These are phyloP conservation scores for Fragosphaeria purpurea DNA, from an alignment of 2,329 filamentous ascomycete genomes.

Conservation along the genomic window DNA sequence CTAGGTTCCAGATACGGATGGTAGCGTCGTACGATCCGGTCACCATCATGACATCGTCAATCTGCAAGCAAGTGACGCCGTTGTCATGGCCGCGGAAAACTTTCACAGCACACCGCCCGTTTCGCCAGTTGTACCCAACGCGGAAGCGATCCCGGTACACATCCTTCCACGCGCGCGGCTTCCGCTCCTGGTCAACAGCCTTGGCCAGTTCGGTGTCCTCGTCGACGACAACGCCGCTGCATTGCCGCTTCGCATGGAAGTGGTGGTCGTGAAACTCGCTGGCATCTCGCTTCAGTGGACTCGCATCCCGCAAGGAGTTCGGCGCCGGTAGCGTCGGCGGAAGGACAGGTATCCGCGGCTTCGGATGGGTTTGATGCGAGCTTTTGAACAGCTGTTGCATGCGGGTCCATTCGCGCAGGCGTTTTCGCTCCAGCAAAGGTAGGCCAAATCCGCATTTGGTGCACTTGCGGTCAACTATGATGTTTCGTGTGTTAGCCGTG, in stretches of 20 bases:
- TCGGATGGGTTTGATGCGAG: conserved; percentile 18
- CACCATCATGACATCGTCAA: conserved; percentile 78
- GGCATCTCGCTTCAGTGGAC: conserved; percentile 26
- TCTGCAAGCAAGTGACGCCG: conserved; percentile 58
- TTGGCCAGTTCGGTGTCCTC: conserved; percentile 11
- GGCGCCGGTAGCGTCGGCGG: conserved; percentile 21
- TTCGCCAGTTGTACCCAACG: conserved; percentile 96
- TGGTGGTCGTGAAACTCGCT: conserved; percentile 19
- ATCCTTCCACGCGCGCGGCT: conserved; percentile 79
- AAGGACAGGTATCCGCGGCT: conserved; percentile 14
- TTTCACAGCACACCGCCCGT: conserved; percentile 76
- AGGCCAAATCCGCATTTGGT: conserved; percentile 94
- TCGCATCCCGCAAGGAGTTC: conserved; percentile 14
- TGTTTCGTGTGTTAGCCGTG: neutral
- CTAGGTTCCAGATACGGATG: conserved; percentile 92
- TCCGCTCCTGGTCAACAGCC: conserved; percentile 26
- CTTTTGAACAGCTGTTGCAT: conserved; percentile 58
- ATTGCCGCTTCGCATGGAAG: conserved; percentile 24
- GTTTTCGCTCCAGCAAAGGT: conserved; percentile 79
- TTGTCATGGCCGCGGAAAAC: conserved; percentile 80
- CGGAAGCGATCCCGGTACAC: conserved; percentile 91
- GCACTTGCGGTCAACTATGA: conserved; percentile 66
- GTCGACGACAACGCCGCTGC: conserved; percentile 14
- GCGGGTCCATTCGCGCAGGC: conserved; percentile 75
- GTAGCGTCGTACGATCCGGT: conserved; percentile 93